Evolutionary conservation across 306 rosid species (phyloP), one percentile per base, ranked within the genome.

Genomic region (Psophocarpus tetragonolobus): DNA sequence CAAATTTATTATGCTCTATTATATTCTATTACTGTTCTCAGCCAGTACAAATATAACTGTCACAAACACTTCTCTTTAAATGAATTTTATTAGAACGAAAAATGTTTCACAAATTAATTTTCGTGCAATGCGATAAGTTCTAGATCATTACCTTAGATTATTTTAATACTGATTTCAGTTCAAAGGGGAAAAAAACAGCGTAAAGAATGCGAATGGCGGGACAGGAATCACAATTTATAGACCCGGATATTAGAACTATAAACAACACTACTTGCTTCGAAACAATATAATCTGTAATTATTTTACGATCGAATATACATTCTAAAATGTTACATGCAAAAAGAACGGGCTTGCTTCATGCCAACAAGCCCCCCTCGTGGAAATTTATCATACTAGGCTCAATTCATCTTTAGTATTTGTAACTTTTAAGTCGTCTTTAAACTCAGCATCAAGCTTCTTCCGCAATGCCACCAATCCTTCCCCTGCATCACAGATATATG

Each of bases 401-500:
- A 95, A 73, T 80, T 92, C 91, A 77, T 95, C 98, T n/a, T 84
- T 84, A 39, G 69, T 24, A 30, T 85, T 90, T 82, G 87, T 54
- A 60, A 85, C 74, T 74, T 70, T 56, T 1, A 61, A 18, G 41
- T 56, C 60, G 14, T 76, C 90, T 71, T 74, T 76, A 24, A 85
- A 86, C 61, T 80, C 88, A 17, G 79, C 38, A 6, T 80, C 83
- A 50, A 95, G 82, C 84, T 88, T 84, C 81, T 95, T 91, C 74
- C 88, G 90, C 85, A 95, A 75, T 23, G 79, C 88, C 74, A 88
- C 86, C 84, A 95, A 80, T 29, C 84, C 90, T 84, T 95, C 99
- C 58, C 97, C 99, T 0, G 92, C 96, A 71, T 91, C 82, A 42
- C 97, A 95, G 77, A 95, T 88, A 76, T 82, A 95, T 2, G 99